Percentiles rank a stretch among this genome's conserved stretches.
phyloP scores from a whole-genome alignment of 106 monocot genomes.

The Apostasia shenzhenica region DNA sequence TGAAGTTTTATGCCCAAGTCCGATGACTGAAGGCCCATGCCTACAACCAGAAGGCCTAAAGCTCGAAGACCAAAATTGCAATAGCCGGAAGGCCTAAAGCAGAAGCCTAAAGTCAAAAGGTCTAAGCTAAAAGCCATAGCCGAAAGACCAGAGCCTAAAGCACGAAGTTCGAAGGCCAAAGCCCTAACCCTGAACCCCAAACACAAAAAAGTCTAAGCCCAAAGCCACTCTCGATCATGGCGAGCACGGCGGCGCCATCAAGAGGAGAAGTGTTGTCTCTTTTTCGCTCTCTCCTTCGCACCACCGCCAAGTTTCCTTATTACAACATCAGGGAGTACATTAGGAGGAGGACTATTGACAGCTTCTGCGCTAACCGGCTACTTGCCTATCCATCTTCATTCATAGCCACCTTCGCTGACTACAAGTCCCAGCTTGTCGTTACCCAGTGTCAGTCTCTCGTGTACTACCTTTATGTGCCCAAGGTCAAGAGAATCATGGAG shows the following conservation, averaged over 20 bases:
- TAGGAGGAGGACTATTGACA: slow-evolving; percentile 44
- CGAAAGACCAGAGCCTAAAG: too few species aligned
- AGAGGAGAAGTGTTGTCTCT: slow-evolving; percentile 43
- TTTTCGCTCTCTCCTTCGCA: slow-evolving; percentile 68
- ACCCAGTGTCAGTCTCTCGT: slow-evolving; percentile 63
- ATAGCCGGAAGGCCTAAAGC: too few species aligned
- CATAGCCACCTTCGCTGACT: slow-evolving; percentile 42
- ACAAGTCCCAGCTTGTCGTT: slow-evolving; percentile 66
- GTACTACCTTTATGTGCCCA: slow-evolving; percentile 75
- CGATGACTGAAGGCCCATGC: too few species aligned
- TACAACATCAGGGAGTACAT: slow-evolving; percentile 92
- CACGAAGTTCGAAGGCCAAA: too few species aligned
- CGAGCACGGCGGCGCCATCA: slow-evolving; percentile 7
- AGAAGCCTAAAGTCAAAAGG: too few species aligned
- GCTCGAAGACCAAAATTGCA: too few species aligned
- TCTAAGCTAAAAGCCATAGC: too few species aligned
- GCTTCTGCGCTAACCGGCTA: slow-evolving; percentile 46
- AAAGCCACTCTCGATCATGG: neutral
- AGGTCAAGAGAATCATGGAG: slow-evolving; percentile 90
- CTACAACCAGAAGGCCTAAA: too few species aligned
- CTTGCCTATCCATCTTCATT: slow-evolving; percentile 47
- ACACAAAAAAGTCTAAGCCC: too few species aligned
- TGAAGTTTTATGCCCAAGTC: too few species aligned
- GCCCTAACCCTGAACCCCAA: too few species aligned
- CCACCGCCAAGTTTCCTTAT: slow-evolving; percentile 59